Evolutionary conservation across 2,329 filamentous ascomycete species (phyloP).

Genomic region (Claviceps humidiphila): DNA sequence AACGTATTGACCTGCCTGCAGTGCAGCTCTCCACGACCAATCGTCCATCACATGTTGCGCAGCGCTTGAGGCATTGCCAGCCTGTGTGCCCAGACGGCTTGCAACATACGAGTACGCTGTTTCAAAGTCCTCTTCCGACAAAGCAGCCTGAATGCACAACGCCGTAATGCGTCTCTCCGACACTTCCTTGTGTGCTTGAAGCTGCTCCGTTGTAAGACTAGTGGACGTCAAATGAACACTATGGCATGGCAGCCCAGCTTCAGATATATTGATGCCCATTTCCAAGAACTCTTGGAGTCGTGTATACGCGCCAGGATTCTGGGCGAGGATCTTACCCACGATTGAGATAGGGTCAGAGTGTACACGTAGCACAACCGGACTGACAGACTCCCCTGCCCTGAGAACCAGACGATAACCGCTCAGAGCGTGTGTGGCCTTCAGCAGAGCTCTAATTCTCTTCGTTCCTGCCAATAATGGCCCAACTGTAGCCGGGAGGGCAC

Average conservation of each 20-base stretch:
- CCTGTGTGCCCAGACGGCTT: constrained; percentile 42
- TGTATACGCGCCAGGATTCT: constrained; percentile 63
- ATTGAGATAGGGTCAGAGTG: constrained; percentile 63
- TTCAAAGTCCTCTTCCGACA: constrained; percentile 69
- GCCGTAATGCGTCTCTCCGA: constrained; percentile 57
- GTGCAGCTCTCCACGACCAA: constrained; percentile 66
- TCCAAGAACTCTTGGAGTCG: constrained; percentile 59
- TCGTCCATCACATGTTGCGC: constrained; percentile 34
- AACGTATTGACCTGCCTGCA: constrained; percentile 64
- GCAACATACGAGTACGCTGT: constrained; percentile 77
- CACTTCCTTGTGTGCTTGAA: constrained; percentile 18
- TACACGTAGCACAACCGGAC: constrained; percentile 64
- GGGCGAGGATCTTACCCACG: constrained; percentile 58
- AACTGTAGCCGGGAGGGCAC: constrained; percentile 49
- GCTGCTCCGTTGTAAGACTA: background rate
- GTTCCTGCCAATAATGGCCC: constrained; percentile 34
- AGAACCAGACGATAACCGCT: constrained; percentile 66
- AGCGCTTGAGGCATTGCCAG: background rate
- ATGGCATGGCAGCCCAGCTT: constrained; percentile 34
- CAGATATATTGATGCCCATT: constrained; percentile 54
- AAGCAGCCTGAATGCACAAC: constrained; percentile 68
- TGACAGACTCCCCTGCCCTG: constrained; percentile 69
- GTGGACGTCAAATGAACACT: background rate
- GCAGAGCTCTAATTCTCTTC: constrained; percentile 46
- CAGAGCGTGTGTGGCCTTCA: constrained; percentile 61